A percentile compares a stretch with the other conserved stretches of the same genome.
phyloP scores from a whole-genome alignment of 257 asterid genomes.

The Buddleja alternifolia region DNA sequence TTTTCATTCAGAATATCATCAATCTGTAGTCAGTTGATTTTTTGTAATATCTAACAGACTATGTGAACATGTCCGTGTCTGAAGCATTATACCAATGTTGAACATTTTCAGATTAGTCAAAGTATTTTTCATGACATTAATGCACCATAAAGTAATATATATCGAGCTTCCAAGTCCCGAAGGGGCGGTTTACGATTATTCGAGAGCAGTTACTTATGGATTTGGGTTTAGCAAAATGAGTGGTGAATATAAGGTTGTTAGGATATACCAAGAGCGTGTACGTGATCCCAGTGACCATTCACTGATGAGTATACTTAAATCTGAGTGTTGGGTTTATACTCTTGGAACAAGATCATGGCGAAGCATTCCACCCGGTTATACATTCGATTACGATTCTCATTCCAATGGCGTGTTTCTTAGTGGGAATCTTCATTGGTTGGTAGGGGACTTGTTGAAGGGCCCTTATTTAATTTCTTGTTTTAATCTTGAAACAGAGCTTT shows the following conservation, averaged over 20 bases:
- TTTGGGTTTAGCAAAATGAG: slow-evolving; percentile 40
- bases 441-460: slow-evolving; percentile 18
- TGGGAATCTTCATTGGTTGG: slow-evolving; percentile 56
- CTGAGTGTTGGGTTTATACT: slow-evolving; percentile 42
- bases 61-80: no score
- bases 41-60: no score
- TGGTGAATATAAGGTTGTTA: slow-evolving; percentile 37
- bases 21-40: no score
- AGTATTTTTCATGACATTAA: no score
- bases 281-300: not conserved
- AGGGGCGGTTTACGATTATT: not conserved
- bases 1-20: no score
- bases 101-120: no score
- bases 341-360: slow-evolving; percentile 51
- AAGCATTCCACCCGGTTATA: not conserved
- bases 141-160: no score
- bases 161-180: slow-evolving; percentile 29
- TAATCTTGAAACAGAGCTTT: slow-evolving; percentile 42
- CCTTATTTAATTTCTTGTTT: slow-evolving; percentile 29
- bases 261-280: slow-evolving; percentile 21
- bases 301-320: slow-evolving; percentile 4
- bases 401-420: slow-evolving; percentile 29
- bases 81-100: no score
- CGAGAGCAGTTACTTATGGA: slow-evolving; percentile 34
- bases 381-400: not conserved